Base-by-base conservation (phyloP, 441 rosid species). In the Arabidopsis lyrata region DNA sequence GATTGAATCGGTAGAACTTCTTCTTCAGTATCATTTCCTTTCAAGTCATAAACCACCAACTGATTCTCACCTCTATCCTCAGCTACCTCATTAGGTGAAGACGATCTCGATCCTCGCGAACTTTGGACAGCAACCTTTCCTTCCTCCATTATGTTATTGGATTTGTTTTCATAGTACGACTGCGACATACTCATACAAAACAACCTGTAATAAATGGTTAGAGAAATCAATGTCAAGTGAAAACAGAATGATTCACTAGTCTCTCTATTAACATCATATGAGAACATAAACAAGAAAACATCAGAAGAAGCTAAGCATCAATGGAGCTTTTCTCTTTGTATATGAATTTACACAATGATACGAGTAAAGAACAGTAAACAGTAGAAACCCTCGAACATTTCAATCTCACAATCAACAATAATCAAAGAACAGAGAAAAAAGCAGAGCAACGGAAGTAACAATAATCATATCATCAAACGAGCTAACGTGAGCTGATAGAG, bases 31-130 rank as follows among this genome's bases (percentile, higher is more conserved):
- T 83, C 80, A 71, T 82, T 81, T 9, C 77, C 80, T 38, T 72
- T 64, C 29, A 90, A 83, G 48, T 85, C 86, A 78, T 88, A 94
- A 64, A 89, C 74, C 68, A 92, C 94, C 78, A 92, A 55, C 65
- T 90, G 91, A 57, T 90, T 64, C 11, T 45, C 29, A 1, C 24
- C 74, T 53, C 57, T 66, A 42, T 79, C 81, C 60, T 47, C 27
- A 27, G 5, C 14, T 12, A 9, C 47, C 55, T 63, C 60, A 8
- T 3, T 29, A 32, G 29, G 67, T 10, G 67, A 63, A 6, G 67
- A 14, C 3, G 70, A 36, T 66, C 24, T 35, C 8, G 36, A 32
- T 44, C 7, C 24, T 10, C 8, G 20, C 0, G 5, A 67, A 29
- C 27, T 27, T 29, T 45, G 41, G 5, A 24, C 38, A 52, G 39